phyloP scores from a whole-genome alignment of 352 stramenopile genomes.

The Aphanomyces invadans region DNA sequence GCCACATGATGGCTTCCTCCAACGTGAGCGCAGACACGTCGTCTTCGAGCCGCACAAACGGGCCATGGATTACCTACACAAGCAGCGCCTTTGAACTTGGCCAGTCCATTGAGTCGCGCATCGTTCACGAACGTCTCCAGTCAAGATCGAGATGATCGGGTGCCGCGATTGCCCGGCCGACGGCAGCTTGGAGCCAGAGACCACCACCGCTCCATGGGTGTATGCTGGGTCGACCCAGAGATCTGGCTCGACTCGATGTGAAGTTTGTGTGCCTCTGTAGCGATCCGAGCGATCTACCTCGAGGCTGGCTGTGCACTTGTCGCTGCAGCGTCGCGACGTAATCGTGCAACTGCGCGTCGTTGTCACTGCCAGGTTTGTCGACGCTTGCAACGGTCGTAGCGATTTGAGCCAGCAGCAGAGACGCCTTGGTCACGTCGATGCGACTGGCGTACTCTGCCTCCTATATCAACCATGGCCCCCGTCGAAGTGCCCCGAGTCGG shows the following conservation, averaged over 20 bases:
- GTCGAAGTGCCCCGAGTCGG: no score
- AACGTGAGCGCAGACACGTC: constrained; percentile 20
- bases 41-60: constrained; percentile 18
- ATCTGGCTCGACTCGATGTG: no score
- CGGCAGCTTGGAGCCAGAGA: constrained; percentile 11
- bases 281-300: neutral
- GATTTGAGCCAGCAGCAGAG: neutral
- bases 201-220: neutral
- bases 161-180: constrained; percentile 10
- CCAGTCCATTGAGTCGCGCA: no score
- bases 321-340: neutral
- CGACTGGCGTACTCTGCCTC: constrained; percentile 5
- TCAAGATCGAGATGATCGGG: constrained; percentile 13
- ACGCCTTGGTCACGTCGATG: neutral
- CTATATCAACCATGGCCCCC: neutral
- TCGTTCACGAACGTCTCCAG: no score
- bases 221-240: neutral
- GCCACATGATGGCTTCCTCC: constrained; percentile 25
- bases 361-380: neutral
- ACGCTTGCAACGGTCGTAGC: neutral
- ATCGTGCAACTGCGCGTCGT: neutral
- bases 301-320: neutral
- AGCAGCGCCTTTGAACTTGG: neutral
- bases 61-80: constrained; percentile 18
- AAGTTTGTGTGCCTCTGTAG: no score